A percentile compares a stretch with the other conserved stretches of the same genome.
phyloP scores from a whole-genome alignment of 306 rosid species.

The Cajanus cajan region DNA sequence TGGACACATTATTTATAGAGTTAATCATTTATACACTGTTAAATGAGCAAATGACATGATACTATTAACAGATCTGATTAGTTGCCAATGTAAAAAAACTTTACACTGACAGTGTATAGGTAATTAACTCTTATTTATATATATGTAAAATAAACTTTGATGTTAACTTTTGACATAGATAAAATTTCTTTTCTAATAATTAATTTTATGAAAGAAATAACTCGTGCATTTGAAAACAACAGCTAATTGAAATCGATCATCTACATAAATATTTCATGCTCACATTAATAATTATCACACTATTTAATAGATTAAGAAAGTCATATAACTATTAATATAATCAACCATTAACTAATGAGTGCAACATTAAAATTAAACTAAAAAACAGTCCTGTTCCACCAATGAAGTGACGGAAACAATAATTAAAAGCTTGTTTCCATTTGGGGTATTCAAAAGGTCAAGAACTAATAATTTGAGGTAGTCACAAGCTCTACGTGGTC shows the following conservation, averaged over 20 bases:
- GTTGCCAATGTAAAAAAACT: too few species aligned
- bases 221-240: background rate
- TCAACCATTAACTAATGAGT: background rate
- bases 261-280: background rate
- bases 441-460: background rate
- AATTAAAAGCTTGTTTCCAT: background rate
- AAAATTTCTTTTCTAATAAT: background rate
- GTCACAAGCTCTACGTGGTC: background rate
- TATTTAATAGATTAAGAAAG: background rate
- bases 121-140: too few species aligned
- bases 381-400: background rate
- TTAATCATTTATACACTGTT: too few species aligned
- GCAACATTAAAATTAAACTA: background rate
- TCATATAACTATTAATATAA: background rate
- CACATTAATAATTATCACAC: background rate
- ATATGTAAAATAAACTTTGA: too few species aligned
- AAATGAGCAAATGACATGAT: too few species aligned
- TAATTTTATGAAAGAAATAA: background rate
- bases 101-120: too few species aligned
- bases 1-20: too few species aligned
- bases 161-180: background rate
- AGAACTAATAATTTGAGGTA: background rate
- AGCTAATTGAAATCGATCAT: background rate
- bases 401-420: background rate
- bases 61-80: too few species aligned